Conservation (phyloP, 192 early-diverging fungal species). For the Dimargaris xerosporica region DNA sequence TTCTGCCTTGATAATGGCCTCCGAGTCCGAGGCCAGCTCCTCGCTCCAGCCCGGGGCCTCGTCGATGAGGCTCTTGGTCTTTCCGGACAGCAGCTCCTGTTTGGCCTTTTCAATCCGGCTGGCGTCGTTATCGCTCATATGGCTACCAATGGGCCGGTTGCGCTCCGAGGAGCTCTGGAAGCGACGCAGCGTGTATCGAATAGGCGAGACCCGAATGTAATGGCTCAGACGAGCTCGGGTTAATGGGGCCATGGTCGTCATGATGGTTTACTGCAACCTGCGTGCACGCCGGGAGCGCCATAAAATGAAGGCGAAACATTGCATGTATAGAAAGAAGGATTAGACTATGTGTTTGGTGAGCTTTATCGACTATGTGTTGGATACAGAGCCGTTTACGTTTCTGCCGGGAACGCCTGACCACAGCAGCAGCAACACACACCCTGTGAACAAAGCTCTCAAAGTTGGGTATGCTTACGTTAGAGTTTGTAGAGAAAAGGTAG, state of each 20-base stretch:
- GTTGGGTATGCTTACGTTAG: too few relatives aligned
- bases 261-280: background rate
- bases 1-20: conserved; percentile 10
- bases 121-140: conserved; percentile 9
- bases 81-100: background rate
- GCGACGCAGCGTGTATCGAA: background rate
- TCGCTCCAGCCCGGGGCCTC: conserved; percentile 8
- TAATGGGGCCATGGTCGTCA: background rate
- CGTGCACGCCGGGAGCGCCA: background rate
- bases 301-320: background rate
- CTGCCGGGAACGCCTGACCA: too few relatives aligned
- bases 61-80: conserved; percentile 2
- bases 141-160: background rate
- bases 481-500: too few relatives aligned
- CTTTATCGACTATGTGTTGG: too few relatives aligned
- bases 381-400: too few relatives aligned
- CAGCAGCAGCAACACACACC: too few relatives aligned
- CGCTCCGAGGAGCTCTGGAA: background rate
- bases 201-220: too few relatives aligned
- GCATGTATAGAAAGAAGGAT: background rate
- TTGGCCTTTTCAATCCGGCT: background rate
- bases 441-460: too few relatives aligned
- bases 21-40: conserved; percentile 7
- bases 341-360: background rate
- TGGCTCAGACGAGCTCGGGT: background rate